These are phyloP conservation scores for Passiflora organensis DNA, from an alignment of 345 rosid species.

Conservation along the genomic window DNA sequence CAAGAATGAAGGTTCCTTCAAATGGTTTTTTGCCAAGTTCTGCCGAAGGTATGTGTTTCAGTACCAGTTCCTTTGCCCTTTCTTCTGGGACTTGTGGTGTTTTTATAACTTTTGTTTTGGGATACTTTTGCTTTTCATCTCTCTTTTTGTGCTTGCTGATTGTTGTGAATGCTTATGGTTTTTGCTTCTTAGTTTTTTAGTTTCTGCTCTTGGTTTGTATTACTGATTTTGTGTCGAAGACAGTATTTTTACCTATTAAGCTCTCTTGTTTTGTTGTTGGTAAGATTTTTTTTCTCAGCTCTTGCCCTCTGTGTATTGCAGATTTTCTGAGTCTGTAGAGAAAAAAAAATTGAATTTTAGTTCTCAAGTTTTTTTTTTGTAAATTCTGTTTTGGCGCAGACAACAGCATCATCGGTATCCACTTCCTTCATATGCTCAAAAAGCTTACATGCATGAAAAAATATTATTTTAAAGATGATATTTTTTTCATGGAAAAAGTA, in stretches of 20 bases:
- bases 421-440: too few relatives aligned
- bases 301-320: neutral
- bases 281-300: neutral
- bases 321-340: neutral
- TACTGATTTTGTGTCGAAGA: neutral
- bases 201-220: neutral
- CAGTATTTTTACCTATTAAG: neutral
- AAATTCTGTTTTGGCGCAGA: too few relatives aligned
- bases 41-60: constrained; percentile 55
- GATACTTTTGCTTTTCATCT: neutral
- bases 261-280: neutral
- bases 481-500: too few relatives aligned
- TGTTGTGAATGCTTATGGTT: constrained; percentile 2
- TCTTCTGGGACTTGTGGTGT: neutral
- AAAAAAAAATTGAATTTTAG: neutral
- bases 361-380: neutral
- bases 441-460: too few relatives aligned
- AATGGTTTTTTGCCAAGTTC: constrained; percentile 66
- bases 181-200: constrained; percentile 5
- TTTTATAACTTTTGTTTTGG: neutral
- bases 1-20: constrained; percentile 80
- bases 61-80: neutral
- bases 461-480: too few relatives aligned
- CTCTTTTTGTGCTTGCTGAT: neutral
- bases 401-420: too few relatives aligned